These are phyloP conservation scores for Digitaria exilis DNA, from an alignment of 202 grass and related monocot species.

Conservation along the genomic window DNA sequence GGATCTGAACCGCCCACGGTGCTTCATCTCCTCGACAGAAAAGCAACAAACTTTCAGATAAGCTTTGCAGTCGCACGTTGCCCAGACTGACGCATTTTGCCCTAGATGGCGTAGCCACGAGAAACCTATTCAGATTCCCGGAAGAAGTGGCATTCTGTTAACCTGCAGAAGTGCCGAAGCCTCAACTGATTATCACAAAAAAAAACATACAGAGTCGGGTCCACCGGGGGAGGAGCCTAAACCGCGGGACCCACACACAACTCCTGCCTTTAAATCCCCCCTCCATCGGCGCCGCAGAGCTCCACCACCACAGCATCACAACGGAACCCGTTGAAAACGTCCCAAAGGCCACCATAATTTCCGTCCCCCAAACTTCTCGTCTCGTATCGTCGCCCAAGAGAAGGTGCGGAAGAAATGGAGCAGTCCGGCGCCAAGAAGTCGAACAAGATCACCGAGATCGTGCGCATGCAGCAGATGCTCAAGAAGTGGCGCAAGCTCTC, in stretches of 20 bases:
- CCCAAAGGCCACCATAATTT: conserved; percentile 7
- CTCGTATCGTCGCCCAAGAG: background rate
- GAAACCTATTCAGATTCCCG: conserved; percentile 18
- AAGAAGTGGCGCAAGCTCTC: conserved; percentile 98
- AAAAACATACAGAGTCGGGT: background rate
- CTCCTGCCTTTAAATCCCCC: conserved; percentile 35
- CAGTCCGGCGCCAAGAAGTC: conserved; percentile 65
- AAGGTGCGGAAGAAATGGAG: conserved; percentile 42
- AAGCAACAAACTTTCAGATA: background rate
- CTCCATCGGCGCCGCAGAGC: conserved; percentile 39
- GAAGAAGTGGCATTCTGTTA: conserved; percentile 29
- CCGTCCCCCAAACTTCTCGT: background rate
- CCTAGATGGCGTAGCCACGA: conserved; percentile 19
- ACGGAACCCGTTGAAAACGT: conserved; percentile 18
- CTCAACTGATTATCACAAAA: background rate
- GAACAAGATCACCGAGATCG: conserved; percentile 96
- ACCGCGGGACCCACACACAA: conserved; percentile 9
- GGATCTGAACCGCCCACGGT: background rate
- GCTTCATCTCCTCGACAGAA: background rate
- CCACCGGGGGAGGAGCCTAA: background rate
- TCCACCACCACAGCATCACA: conserved; percentile 31
- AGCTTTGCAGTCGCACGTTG: background rate
- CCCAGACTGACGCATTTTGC: background rate
- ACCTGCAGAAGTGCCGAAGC: conserved; percentile 25
- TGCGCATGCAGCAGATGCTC: conserved; percentile 86